A percentile compares a stretch with the other conserved stretches of the same genome.
These are phyloP conservation scores for Irpex rosettiformis DNA, from an alignment of 1,284 basidiomycete species.

Conservation along the genomic window DNA sequence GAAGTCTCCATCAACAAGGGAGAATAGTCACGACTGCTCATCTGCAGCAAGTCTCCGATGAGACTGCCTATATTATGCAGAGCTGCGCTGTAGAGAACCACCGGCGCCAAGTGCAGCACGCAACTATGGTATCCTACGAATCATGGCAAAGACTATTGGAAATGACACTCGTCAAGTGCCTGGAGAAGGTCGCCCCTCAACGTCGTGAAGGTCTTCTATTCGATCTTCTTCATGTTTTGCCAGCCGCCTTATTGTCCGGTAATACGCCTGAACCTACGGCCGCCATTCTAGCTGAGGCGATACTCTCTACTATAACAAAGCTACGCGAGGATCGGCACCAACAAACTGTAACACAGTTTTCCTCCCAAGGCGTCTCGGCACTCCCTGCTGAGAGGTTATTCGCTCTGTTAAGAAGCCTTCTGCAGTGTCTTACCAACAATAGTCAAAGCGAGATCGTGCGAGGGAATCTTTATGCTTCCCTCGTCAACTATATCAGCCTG, in stretches of 20 bases:
- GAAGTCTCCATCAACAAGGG: constrained; percentile 65
- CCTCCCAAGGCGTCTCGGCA: constrained; percentile 52
- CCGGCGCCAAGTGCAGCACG: constrained; percentile 73
- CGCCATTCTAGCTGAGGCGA: constrained; percentile 78
- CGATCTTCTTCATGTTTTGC: constrained; percentile 80
- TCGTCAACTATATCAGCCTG: constrained; percentile 88
- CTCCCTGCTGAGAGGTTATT: constrained; percentile 81
- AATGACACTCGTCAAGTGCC: constrained; percentile 80
- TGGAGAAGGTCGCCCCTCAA: constrained; percentile 76
- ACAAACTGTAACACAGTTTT: constrained; percentile 61
- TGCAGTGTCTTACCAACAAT: constrained; percentile 77
- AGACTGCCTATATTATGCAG: constrained; percentile 75
- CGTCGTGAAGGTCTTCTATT: constrained; percentile 84
- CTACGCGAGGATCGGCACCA: constrained; percentile 74
- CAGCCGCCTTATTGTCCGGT: constrained; percentile 51
- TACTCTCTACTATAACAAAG: constrained; percentile 82
- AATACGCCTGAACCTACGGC: constrained; percentile 72
- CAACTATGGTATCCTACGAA: constrained; percentile 68
- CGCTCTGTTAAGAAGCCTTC: constrained; percentile 69
- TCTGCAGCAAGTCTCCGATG: constrained; percentile 65
- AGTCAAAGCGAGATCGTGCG: constrained; percentile 86
- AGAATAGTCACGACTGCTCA: constrained; percentile 60
- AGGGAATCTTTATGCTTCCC: constrained; percentile 92
- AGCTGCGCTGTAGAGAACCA: constrained; percentile 87
- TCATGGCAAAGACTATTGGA: constrained; percentile 84